Evolutionary conservation across 495 filamentous ascomycete species (phyloP), one percentile per base, ranked within the genome.

Genomic region (Daldinia childiae): DNA sequence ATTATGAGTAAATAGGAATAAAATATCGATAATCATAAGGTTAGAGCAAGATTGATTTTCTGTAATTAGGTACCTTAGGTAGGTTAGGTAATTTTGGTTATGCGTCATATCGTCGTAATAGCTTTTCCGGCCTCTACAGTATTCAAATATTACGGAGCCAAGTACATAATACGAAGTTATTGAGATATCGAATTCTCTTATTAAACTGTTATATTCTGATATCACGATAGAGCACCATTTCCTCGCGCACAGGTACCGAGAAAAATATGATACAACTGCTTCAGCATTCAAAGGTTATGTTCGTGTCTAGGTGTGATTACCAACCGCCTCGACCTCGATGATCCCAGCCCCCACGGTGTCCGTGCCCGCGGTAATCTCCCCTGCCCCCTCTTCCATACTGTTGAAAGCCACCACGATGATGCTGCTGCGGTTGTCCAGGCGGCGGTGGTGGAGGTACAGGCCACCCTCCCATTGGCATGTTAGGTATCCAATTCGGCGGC

Each of bases 261-360:
- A 5, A 54, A 29, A 27, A 17, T 54, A 54, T 4, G 12, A 30
- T 58, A 41, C 39, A 7, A 26, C 32, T 6, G 12, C 19, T 30
- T 3, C 9, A 21, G 17, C 19, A 48, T 48, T 8, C 19, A 24
- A 48, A 21, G 8, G 19, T 9, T 21, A 14, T 48, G 43, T 9
- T 21, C 43, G 17, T 11, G 8, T 17, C 14, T 3, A 8, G 21
- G 12, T 54, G 30, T 24, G 14, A 61, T 71, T 34, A 76, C 76
- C 76, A 76, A 36, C 54, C 54, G 24, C 54, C 36, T 66, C 69
- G 14, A 11, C 76, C 76, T 15, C 74, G 52, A n/a, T 73, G 56
- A 50, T 75, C 72, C 72, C 70, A 74, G 0, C 76, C 71, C 30
- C 76, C 76, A 36, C 76, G 72, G 62, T 76, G 66, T 27, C 76